Evolutionary conservation across 306 rosid species (phyloP).

Genomic region (Aeschynomene evenia): DNA sequence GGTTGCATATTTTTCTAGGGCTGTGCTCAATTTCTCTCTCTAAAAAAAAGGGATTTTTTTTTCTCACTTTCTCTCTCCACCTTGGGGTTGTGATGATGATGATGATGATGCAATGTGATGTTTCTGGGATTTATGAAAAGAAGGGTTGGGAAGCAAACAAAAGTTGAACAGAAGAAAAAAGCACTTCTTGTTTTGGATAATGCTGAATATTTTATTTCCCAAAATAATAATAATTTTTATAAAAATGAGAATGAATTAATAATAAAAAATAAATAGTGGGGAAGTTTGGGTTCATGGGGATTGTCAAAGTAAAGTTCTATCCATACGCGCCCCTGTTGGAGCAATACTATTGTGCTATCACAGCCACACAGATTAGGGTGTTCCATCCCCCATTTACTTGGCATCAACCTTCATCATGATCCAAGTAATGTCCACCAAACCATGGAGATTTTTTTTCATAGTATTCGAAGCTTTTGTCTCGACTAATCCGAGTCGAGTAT

Average conservation of each 20-base stretch:
- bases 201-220: conserved; percentile 23
- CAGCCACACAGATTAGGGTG: background rate
- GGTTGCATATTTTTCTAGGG: conserved; percentile 54
- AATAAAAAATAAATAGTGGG: background rate
- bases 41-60: conserved; percentile 24
- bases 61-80: conserved; percentile 28
- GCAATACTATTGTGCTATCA: background rate
- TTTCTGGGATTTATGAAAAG: conserved; percentile 29
- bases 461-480: too few species aligned
- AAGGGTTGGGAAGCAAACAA: conserved; percentile 48
- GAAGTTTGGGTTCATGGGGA: conserved; percentile 30
- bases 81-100: conserved; percentile 40
- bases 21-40: conserved; percentile 36
- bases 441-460: background rate
- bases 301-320: background rate
- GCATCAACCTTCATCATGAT: background rate
- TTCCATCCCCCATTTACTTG: background rate
- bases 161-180: conserved; percentile 51
- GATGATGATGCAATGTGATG: conserved; percentile 40
- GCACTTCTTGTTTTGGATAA: conserved; percentile 54
- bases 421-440: conserved; percentile 12
- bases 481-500: too few species aligned
- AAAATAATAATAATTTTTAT: background rate
- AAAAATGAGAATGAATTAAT: background rate
- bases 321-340: conserved; percentile 13